A percentile compares a stretch with the other conserved stretches of the same genome.
Evolutionary conservation across 192 early-diverging fungal genomes (phyloP).

Genomic region (Piromyces finnis): DNA sequence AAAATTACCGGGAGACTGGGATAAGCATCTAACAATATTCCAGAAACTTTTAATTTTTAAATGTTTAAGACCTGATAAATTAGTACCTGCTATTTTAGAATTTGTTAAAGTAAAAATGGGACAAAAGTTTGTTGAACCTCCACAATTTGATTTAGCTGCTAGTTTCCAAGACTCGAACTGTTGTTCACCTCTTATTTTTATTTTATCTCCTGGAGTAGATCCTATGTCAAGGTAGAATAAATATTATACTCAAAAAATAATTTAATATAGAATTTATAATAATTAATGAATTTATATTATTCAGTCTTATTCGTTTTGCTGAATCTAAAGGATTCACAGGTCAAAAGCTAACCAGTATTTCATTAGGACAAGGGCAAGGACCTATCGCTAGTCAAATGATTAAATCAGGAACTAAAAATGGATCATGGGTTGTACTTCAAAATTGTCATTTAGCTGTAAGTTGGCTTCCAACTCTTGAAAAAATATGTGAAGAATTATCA

Average conservation of each 20-base stretch:
- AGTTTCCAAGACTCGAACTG: constrained; percentile 42
- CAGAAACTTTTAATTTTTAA: constrained; percentile 24
- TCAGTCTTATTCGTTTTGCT: constrained; percentile 37
- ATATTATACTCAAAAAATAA: too few relatives aligned
- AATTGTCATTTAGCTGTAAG: constrained; percentile 41
- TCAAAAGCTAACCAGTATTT: constrained; percentile 30
- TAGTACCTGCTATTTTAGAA: constrained; percentile 27
- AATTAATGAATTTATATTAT: too few relatives aligned
- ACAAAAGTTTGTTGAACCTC: constrained; percentile 48
- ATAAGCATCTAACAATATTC: constrained; percentile 18
- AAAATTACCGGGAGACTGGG: constrained; percentile 24
- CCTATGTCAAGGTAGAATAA: constrained; percentile 37
- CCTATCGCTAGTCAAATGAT: constrained; percentile 42
- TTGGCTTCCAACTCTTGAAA: constrained; percentile 19
- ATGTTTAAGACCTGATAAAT: constrained; percentile 24
- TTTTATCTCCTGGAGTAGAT: constrained; percentile 42
- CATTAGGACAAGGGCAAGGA: constrained; percentile 42
- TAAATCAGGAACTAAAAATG: constrained; percentile 28
- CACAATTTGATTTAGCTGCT: constrained; percentile 35
- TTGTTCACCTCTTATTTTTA: constrained; percentile 33
- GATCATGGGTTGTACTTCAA: constrained; percentile 31
- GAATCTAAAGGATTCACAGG: constrained; percentile 37
- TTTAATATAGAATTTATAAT: too few relatives aligned
- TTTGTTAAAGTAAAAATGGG: constrained; percentile 44
- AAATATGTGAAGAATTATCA: constrained; percentile 35